Conservation (phyloP, 2,329 filamentous ascomycete genomes). For the Ophiosphaerella narmari region DNA sequence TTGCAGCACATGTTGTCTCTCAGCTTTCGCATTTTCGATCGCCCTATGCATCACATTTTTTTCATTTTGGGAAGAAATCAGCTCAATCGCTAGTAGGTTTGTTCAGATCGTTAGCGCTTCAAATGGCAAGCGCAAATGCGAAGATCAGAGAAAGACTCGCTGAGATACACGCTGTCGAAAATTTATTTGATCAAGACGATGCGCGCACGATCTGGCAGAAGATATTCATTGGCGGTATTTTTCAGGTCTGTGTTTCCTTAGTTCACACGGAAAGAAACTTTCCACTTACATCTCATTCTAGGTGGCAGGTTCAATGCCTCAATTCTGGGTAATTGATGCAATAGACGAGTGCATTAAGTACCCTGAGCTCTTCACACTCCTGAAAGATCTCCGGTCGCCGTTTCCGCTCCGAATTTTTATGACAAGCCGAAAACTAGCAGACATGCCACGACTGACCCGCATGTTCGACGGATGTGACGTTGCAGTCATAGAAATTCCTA, state of each 20-base stretch:
- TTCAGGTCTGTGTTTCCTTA: background rate
- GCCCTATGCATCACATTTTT: background rate
- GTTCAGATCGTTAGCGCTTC: background rate
- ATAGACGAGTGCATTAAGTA: conserved; percentile 3
- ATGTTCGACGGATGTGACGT: background rate
- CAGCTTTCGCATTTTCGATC: background rate
- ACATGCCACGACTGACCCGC: background rate
- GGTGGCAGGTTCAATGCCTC: background rate
- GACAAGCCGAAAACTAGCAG: background rate
- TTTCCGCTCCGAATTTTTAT: conserved; percentile 1
- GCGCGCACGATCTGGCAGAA: background rate
- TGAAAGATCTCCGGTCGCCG: background rate
- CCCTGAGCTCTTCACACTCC: background rate
- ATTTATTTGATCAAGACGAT: background rate
- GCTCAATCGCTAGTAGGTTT: background rate
- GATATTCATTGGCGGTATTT: background rate
- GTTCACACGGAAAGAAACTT: too few relatives aligned
- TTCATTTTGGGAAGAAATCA: conserved; percentile 1
- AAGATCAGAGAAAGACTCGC: background rate
- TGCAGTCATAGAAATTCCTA: background rate
- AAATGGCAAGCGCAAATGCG: background rate
- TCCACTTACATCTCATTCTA: background rate
- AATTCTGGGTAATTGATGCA: conserved; percentile 2
- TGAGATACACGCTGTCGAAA: background rate
- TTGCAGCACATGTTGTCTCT: conserved; percentile 1